A percentile compares a stretch with the other conserved stretches of the same genome.
Evolutionary conservation across 2,329 filamentous ascomycete genomes (phyloP).

Genomic region (Chalaropsis thielavioides): DNA sequence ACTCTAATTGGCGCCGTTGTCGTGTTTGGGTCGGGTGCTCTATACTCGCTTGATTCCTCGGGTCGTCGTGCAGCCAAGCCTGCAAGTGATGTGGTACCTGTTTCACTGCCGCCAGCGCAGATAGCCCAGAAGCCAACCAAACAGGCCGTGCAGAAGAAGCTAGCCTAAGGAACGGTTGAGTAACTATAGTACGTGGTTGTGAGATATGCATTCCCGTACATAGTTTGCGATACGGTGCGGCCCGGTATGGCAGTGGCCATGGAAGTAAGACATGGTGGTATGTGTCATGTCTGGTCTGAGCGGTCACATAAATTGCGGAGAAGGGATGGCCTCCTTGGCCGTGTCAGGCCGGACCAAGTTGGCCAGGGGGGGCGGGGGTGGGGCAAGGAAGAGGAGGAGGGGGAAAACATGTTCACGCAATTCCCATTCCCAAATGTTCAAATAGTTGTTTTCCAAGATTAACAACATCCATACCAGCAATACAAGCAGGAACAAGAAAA

Average conservation of each 20-base stretch:
- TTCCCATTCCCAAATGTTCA: background rate
- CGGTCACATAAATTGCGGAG: background rate
- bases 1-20: conserved; percentile 70
- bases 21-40: conserved; percentile 78
- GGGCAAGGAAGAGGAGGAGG: background rate
- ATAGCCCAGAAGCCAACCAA: background rate
- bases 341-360: background rate
- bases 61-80: conserved; percentile 6
- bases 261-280: background rate
- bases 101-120: background rate
- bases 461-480: background rate
- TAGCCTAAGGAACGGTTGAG: background rate
- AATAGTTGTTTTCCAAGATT: background rate
- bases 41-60: conserved; percentile 65
- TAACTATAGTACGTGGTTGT: background rate
- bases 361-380: background rate
- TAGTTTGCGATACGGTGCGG: background rate
- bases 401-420: background rate
- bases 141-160: conserved; percentile 14
- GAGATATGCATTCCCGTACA: background rate
- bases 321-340: background rate
- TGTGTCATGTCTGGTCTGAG: background rate
- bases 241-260: background rate
- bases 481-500: background rate
- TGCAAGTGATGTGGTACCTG: background rate